Conservation (phyloP, 257 asterid genomes). For the Lycium ferocissimum region DNA sequence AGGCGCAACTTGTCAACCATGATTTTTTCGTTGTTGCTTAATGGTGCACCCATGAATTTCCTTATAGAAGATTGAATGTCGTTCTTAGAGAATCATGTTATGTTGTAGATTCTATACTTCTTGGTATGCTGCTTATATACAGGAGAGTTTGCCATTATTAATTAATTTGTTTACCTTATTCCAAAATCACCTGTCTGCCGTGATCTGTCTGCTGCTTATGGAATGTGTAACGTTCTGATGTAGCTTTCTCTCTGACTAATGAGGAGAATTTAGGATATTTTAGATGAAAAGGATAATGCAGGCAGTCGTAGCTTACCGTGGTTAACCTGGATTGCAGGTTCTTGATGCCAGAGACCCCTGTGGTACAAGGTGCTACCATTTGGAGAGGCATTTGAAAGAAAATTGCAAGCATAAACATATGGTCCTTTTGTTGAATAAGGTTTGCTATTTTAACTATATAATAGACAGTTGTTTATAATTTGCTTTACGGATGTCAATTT, state of each 20-base stretch:
- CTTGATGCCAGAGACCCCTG: constrained; percentile 96
- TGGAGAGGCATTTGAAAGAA: constrained; percentile 93
- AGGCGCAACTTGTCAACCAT: not conserved
- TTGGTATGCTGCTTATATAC: not conserved
- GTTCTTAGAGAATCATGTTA: not conserved
- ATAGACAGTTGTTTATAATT: not conserved
- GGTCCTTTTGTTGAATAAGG: constrained; percentile 92
- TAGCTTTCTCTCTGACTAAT: not conserved
- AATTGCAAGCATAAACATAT: constrained; percentile 93
- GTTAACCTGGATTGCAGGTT: constrained; percentile 60
- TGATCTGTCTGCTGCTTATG: not conserved
- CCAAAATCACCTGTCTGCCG: not conserved
- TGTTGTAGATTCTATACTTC: not conserved
- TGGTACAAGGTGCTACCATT: constrained; percentile 96
- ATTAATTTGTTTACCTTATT: not conserved
- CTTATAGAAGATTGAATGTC: not conserved
- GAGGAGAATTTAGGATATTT: constrained; percentile 15
- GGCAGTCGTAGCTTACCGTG: constrained; percentile 7
- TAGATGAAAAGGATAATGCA: not conserved
- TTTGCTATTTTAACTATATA: constrained; percentile 23
- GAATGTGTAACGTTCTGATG: not conserved
- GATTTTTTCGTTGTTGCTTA: constrained; percentile 1
- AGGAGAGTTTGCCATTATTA: not conserved
- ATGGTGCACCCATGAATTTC: constrained; percentile 11
- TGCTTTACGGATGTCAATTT: not conserved